A percentile compares a stretch with the other conserved stretches of the same genome.
Evolutionary conservation across 345 rosid species (phyloP).

Genomic region (Xanthoceras sorbifolium): DNA sequence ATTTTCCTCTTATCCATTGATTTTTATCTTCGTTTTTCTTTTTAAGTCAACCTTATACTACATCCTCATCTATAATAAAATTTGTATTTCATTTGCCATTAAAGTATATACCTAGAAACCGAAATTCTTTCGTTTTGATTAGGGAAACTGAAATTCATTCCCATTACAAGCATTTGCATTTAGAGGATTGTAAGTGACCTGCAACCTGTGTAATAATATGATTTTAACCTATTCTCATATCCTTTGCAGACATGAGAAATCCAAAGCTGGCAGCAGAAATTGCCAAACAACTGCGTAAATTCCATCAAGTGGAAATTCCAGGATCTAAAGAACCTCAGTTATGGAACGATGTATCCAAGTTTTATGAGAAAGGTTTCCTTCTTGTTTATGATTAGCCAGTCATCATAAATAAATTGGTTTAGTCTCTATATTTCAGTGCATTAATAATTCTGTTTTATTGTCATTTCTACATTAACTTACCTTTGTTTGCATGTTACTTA

Average conservation of each 20-base stretch:
- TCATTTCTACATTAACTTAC: neutral
- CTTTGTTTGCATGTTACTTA: conserved; percentile 1
- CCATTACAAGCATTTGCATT: neutral
- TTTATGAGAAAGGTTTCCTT: conserved; percentile 71
- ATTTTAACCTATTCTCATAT: conserved; percentile 11
- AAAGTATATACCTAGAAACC: neutral
- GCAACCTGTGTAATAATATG: neutral
- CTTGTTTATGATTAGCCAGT: neutral
- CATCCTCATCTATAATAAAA: neutral
- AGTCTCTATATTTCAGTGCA: neutral
- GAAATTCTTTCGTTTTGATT: neutral
- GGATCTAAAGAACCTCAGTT: conserved; percentile 93
- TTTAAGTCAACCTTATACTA: neutral
- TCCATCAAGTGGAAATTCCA: conserved; percentile 83
- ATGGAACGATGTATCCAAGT: conserved; percentile 84
- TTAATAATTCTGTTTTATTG: neutral
- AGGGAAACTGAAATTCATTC: neutral
- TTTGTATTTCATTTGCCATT: neutral
- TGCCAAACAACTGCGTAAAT: conserved; percentile 78
- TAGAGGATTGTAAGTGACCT: conserved; percentile 2
- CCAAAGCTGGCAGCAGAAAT: conserved; percentile 83
- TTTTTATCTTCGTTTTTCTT: neutral
- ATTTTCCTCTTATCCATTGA: neutral
- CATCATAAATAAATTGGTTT: neutral
- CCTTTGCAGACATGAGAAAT: conserved; percentile 68